A percentile compares a stretch with the other conserved stretches of the same genome.
Evolutionary conservation across 1,284 basidiomycete species (phyloP).

Genomic region (Bjerkandera adusta): DNA sequence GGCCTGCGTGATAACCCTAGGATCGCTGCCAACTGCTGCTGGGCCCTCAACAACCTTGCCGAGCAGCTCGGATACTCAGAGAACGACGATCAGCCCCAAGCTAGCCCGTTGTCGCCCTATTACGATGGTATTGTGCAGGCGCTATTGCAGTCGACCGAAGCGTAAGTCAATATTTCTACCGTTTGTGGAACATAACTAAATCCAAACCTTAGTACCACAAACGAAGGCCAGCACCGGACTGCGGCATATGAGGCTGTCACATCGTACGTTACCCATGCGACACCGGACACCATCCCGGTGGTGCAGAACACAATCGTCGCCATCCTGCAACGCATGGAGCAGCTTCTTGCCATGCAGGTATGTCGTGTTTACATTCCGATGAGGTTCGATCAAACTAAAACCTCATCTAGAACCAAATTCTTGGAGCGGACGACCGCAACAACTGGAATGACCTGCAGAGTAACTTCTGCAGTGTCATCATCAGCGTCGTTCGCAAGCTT

Average conservation of each 20-base stretch:
- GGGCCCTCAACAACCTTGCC: slow-evolving; percentile 94
- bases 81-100: slow-evolving; percentile 51
- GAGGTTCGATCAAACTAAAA: background rate
- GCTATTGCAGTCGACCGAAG: slow-evolving; percentile 83
- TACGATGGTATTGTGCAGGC: slow-evolving; percentile 87
- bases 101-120: slow-evolving; percentile 80
- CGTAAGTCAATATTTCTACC: slow-evolving; percentile 42
- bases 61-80: slow-evolving; percentile 74
- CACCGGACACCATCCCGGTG: slow-evolving; percentile 78
- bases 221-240: slow-evolving; percentile 92
- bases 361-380: slow-evolving; percentile 14
- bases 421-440: slow-evolving; percentile 95
- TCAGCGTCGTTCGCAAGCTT: slow-evolving; percentile 83
- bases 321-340: slow-evolving; percentile 88
- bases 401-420: slow-evolving; percentile 76
- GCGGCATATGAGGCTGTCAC: slow-evolving; percentile 97
- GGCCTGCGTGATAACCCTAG: slow-evolving; percentile 83
- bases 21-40: slow-evolving; percentile 94
- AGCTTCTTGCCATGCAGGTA: slow-evolving; percentile 80
- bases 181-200: no score
- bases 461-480: slow-evolving; percentile 90
- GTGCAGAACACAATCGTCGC: slow-evolving; percentile 84
- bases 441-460: slow-evolving; percentile 99
- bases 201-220: slow-evolving; percentile 64
- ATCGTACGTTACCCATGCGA: slow-evolving; percentile 81